A percentile compares a stretch with the other conserved stretches of the same genome.
These are phyloP conservation scores for Radiomyces spectabilis DNA, from an alignment of 192 early-diverging fungal genomes.

Conservation along the genomic window DNA sequence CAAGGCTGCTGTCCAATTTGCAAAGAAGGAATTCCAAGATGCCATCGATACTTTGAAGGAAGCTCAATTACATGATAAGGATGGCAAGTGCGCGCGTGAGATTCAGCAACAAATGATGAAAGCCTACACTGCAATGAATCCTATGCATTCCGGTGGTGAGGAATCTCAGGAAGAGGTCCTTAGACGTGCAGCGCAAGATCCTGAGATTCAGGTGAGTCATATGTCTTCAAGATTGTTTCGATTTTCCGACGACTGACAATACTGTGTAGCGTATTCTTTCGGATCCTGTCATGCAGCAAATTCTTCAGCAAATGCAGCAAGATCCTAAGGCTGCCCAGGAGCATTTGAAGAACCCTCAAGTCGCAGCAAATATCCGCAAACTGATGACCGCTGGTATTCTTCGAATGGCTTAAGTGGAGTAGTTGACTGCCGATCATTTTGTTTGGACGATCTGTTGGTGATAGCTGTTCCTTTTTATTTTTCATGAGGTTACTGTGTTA, in stretches of 20 bases:
- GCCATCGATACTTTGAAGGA: conserved; percentile 72
- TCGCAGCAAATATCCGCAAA: conserved; percentile 92
- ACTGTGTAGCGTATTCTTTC: conserved; percentile 57
- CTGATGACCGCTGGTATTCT: conserved; percentile 87
- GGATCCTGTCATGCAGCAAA: conserved; percentile 95
- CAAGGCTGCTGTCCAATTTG: conserved; percentile 84
- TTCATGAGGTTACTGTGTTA: no score
- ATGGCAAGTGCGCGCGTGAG: conserved; percentile 78
- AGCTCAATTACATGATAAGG: conserved; percentile 74
- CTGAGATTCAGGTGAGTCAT: conserved; percentile 62
- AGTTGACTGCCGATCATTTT: no score
- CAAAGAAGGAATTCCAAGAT: conserved; percentile 84
- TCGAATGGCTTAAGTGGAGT: conserved; percentile 63
- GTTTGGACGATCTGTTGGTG: no score
- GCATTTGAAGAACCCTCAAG: conserved; percentile 91
- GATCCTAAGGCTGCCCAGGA: conserved; percentile 89
- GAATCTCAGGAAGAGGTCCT: conserved; percentile 73
- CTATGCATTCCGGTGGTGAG: conserved; percentile 33
- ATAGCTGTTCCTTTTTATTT: no score
- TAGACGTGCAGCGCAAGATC: conserved; percentile 83
- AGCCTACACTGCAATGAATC: conserved; percentile 72
- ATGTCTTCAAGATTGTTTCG: background rate
- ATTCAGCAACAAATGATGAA: conserved; percentile 77
- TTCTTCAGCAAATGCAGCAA: conserved; percentile 95
- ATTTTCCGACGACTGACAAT: background rate